Evolutionary conservation across 2,329 filamentous ascomycete genomes (phyloP).

Genomic region (Epichloe baconii): DNA sequence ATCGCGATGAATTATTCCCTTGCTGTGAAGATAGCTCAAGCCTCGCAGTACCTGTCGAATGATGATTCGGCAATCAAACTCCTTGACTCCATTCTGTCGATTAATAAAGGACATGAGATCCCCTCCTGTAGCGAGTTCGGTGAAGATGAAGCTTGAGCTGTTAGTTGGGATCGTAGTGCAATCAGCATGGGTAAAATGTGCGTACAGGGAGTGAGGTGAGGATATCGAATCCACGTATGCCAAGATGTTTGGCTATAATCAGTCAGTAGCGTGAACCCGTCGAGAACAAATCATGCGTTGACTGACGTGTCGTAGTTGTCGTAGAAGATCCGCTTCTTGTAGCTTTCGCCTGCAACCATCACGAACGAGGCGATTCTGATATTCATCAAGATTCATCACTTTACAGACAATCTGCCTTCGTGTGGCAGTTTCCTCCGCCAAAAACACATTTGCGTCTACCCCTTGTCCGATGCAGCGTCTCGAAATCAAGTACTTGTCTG

Average conservation of each 20-base stretch:
- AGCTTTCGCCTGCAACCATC: slow-evolving; percentile 24
- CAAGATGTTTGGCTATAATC: slow-evolving; percentile 38
- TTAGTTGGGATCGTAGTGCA: background rate
- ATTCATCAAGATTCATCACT: slow-evolving; percentile 36
- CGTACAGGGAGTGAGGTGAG: slow-evolving; percentile 34
- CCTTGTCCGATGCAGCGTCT: slow-evolving; percentile 24
- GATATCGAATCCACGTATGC: slow-evolving; percentile 37
- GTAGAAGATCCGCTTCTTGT: slow-evolving; percentile 39
- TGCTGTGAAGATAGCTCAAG: slow-evolving; percentile 34
- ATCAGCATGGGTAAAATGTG: background rate
- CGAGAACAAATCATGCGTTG: background rate
- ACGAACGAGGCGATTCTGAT: slow-evolving; percentile 14
- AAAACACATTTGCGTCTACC: slow-evolving; percentile 23
- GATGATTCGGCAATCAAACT: slow-evolving; percentile 31
- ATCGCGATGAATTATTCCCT: slow-evolving; percentile 38
- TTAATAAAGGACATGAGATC: slow-evolving; percentile 37
- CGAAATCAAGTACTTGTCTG: slow-evolving; percentile 20
- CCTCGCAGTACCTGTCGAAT: slow-evolving; percentile 34
- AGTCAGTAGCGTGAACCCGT: slow-evolving; percentile 7
- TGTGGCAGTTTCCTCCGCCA: slow-evolving; percentile 32
- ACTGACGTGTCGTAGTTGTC: slow-evolving; percentile 40
- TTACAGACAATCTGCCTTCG: slow-evolving; percentile 57
- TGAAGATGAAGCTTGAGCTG: slow-evolving; percentile 36
- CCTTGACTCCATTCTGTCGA: slow-evolving; percentile 17
- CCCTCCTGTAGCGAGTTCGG: slow-evolving; percentile 41